Evolutionary conservation across 2,329 filamentous ascomycete species (phyloP).

Genomic region (Aspergillus latus): DNA sequence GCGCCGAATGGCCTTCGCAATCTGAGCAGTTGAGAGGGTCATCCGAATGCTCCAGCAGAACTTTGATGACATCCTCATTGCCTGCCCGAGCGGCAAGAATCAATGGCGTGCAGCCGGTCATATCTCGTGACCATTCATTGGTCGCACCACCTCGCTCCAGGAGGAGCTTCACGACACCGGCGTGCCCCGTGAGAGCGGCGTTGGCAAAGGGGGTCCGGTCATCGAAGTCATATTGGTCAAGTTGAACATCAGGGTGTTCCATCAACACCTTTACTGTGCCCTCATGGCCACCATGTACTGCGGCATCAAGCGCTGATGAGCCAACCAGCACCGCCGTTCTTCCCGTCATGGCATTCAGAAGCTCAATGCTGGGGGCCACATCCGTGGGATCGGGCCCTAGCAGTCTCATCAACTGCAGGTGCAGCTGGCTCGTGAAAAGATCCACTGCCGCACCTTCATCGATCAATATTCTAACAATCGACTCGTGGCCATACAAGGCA

Average conservation of each 20-base stretch:
- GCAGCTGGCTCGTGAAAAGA: background rate
- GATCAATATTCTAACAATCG: background rate
- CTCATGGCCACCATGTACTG: slow-evolving; percentile 1
- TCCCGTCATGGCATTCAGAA: background rate
- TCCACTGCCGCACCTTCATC: background rate
- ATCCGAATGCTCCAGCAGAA: background rate
- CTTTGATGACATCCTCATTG: background rate
- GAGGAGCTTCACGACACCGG: background rate
- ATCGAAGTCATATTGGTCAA: background rate
- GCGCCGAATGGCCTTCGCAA: background rate
- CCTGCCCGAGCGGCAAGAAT: background rate
- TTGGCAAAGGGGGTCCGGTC: slow-evolving; percentile 1
- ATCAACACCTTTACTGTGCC: background rate
- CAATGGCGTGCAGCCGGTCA: background rate
- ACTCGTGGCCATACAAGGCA: background rate
- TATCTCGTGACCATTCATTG: background rate
- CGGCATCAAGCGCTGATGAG: slow-evolving; percentile 6
- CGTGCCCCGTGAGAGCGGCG: background rate
- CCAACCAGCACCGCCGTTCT: slow-evolving; percentile 3
- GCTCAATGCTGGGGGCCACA: background rate
- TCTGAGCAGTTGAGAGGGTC: background rate
- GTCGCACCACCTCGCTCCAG: background rate
- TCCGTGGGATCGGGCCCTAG: background rate
- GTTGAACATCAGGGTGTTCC: background rate
- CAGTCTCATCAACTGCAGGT: background rate